Evolutionary conservation across 2,329 filamentous ascomycete species (phyloP), one percentile per base, ranked within the genome.

Genomic region (Diplodia scrobiculata): DNA sequence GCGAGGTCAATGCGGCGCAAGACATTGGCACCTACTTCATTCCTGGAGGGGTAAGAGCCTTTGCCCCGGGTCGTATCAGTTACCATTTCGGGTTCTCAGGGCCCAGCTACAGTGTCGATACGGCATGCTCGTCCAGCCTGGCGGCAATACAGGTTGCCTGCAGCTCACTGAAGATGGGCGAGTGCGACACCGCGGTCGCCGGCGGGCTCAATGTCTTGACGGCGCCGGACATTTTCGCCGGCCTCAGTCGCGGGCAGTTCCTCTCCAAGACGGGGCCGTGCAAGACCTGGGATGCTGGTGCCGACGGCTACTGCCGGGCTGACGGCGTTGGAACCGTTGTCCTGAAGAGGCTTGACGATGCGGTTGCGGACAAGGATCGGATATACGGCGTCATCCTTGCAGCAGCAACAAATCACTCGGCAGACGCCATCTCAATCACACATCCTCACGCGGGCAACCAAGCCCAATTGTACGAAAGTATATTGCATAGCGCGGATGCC

Each of bases 1-100:
- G 65, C 1, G 71, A 73, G 36, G 54, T 70, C 19, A 74, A 73
- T 55, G 52, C 62, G 7, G 68, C 63, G 7, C 68, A 74, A 41
- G 63, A 72, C 27, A 80, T 86, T n/a, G 80, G 82, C 65, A 85
- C 83, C 0, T 86, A 86, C 71, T 84, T 76, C 70, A 83, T 86
- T 52, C 80, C 84, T 0, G 83, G 83, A 21, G 79, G 79, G 32
- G 75, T 76, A 6, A 77, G 84, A 19, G 84, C 83, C 0, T 87
- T 86, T 66, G 79, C 75, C 0, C 80, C 81, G 0, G 84, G 84
- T 0, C 79, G 84, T 3, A 78, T 83, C 67, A 82, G 81, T 63
- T 75, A 73, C 53, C 53, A 65, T 34, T 73, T 72, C 65, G 70
- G 70, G 14, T 73, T 72, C 41, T 66, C 54, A 17, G 73, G 73